phyloP scores from a whole-genome alignment of 2,329 filamentous ascomycete species.

The Exutisphaerella laricina region DNA sequence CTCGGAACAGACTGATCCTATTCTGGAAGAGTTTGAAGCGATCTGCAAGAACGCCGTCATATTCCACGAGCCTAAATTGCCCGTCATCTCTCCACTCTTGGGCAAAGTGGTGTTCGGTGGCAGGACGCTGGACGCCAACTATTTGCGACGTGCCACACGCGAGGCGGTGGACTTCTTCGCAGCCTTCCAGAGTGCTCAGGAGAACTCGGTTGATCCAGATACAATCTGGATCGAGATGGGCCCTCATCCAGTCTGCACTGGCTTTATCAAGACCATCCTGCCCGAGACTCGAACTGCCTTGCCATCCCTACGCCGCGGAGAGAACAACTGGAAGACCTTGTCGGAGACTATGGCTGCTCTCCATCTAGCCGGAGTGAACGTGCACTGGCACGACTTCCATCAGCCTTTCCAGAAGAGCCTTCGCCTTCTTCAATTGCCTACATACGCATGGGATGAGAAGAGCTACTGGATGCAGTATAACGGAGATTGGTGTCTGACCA shows the following conservation, averaged over 20 bases:
- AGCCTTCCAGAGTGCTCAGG: slow-evolving; percentile 21
- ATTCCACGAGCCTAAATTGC: slow-evolving; percentile 25
- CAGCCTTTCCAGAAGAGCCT: slow-evolving; percentile 39
- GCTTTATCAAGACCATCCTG: slow-evolving; percentile 12
- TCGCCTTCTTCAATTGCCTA: slow-evolving; percentile 49
- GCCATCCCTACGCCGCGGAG: slow-evolving; percentile 9
- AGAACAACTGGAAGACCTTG: slow-evolving; percentile 45
- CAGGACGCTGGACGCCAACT: slow-evolving; percentile 22
- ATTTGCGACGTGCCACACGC: slow-evolving; percentile 26
- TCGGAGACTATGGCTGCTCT: slow-evolving; percentile 45
- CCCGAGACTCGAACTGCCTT: slow-evolving; percentile 27
- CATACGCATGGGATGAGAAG: slow-evolving; percentile 34
- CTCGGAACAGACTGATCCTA: slow-evolving; percentile 28
- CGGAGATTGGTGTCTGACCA: slow-evolving; percentile 30
- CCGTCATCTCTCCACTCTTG: slow-evolving; percentile 30
- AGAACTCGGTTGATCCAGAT: slow-evolving; percentile 31
- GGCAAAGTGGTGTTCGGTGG: slow-evolving; percentile 25
- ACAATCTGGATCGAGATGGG: slow-evolving; percentile 44
- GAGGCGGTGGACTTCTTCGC: slow-evolving; percentile 38
- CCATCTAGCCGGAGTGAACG: slow-evolving; percentile 48
- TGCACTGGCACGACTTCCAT: slow-evolving; percentile 58
- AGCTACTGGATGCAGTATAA: slow-evolving; percentile 37
- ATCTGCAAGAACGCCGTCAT: slow-evolving; percentile 2
- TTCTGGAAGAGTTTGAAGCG: slow-evolving; percentile 22
- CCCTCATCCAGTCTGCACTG: slow-evolving; percentile 39